phyloP scores from a whole-genome alignment of 73 alveolate genomes.

The Tetrahymena thermophila region DNA sequence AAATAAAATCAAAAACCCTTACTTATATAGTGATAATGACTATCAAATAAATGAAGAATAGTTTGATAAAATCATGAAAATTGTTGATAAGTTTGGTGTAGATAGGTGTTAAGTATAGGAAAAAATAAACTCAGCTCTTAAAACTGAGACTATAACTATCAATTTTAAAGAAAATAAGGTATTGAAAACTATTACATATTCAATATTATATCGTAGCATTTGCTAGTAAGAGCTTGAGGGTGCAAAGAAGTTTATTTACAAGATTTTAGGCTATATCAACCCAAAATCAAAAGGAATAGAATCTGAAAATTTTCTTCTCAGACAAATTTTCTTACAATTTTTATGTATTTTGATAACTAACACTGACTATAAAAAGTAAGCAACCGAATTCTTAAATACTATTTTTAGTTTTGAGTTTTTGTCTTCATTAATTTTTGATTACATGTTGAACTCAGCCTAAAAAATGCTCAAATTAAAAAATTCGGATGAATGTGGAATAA shows the following conservation, averaged over 20 bases:
- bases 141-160: background rate
- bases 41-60: too few relatives aligned
- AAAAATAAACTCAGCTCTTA: too few relatives aligned
- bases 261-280: background rate
- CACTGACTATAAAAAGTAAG: too few relatives aligned
- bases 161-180: too few relatives aligned
- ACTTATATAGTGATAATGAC: background rate
- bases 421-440: background rate
- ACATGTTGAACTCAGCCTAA: background rate
- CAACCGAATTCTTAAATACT: background rate
- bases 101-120: background rate
- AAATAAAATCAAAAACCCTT: background rate
- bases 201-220: too few relatives aligned
- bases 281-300: background rate
- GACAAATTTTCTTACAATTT: background rate
- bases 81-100: background rate
- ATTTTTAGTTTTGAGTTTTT: background rate
- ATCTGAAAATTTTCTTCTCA: background rate
- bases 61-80: too few relatives aligned
- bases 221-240: too few relatives aligned
- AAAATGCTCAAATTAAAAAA: too few relatives aligned
- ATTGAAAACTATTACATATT: background rate
- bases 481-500: background rate
- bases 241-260: background rate
- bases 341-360: too few relatives aligned